Percentiles rank a stretch among this genome's conserved stretches.
These are phyloP conservation scores for Pestalotiopsis sp. DNA, from an alignment of 2,329 filamentous ascomycete species.

Conservation along the genomic window DNA sequence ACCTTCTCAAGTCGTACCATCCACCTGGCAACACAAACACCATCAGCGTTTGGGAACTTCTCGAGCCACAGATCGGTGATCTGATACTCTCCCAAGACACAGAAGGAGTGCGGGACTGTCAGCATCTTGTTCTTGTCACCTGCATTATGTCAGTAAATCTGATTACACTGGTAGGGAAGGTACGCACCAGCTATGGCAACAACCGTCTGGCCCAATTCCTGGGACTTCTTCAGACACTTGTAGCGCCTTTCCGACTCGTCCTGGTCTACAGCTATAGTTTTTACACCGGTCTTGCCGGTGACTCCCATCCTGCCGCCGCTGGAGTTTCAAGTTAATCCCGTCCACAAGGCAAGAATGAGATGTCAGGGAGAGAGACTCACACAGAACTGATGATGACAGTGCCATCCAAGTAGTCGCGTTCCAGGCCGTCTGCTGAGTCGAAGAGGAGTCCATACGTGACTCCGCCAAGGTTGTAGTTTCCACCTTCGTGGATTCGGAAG, in stretches of 20 bases:
- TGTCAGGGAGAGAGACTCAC: neutral
- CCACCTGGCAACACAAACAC: slow-evolving; percentile 35
- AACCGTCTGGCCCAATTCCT: slow-evolving; percentile 42
- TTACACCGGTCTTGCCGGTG: slow-evolving; percentile 42
- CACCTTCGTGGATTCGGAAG: slow-evolving; percentile 6
- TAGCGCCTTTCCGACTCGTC: slow-evolving; percentile 44
- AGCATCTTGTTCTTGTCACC: slow-evolving; percentile 50
- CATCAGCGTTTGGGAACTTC: slow-evolving; percentile 38
- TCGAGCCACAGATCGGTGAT: slow-evolving; percentile 72
- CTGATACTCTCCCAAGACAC: slow-evolving; percentile 69
- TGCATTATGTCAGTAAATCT: neutral
- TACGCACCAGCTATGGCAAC: slow-evolving; percentile 55
- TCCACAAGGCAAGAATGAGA: neutral
- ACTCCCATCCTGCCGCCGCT: neutral
- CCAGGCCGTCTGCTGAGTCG: neutral
- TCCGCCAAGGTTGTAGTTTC: slow-evolving; percentile 1
- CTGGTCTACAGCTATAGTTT: slow-evolving; percentile 47
- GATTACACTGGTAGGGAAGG: no score
- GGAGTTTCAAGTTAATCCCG: neutral
- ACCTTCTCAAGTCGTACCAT: slow-evolving; percentile 70
- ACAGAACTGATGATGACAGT: slow-evolving; percentile 8
- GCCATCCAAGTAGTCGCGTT: neutral
- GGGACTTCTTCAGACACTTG: slow-evolving; percentile 45
- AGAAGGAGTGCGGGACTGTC: slow-evolving; percentile 55
- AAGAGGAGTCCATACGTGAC: slow-evolving; percentile 1